These are phyloP conservation scores for Citrus sp. DNA, from an alignment of 345 rosid species.

Conservation along the genomic window DNA sequence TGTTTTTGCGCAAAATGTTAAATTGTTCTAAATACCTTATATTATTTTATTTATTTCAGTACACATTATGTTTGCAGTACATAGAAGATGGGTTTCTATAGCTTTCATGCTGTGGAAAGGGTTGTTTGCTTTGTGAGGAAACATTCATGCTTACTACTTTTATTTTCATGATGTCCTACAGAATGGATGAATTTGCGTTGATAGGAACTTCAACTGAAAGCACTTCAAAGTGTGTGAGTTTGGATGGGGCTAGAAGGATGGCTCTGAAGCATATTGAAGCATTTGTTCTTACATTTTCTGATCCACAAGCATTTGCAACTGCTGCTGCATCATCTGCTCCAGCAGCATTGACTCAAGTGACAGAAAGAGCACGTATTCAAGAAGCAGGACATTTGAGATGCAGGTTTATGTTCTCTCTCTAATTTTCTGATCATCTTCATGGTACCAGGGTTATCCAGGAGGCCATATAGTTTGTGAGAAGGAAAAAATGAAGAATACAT, in stretches of 20 bases:
- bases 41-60: neutral
- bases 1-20: neutral
- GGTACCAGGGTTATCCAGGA: neutral
- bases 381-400: constrained; percentile 95
- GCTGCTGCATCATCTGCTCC: constrained; percentile 75
- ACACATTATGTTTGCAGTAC: neutral
- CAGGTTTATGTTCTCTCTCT: constrained; percentile 49
- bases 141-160: neutral
- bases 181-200: constrained; percentile 73
- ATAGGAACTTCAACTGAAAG: constrained; percentile 64
- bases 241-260: constrained; percentile 74
- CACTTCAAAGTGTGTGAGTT: constrained; percentile 64
- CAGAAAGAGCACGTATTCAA: constrained; percentile 85
- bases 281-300: constrained; percentile 60
- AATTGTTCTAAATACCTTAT: neutral
- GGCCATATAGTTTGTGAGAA: neutral
- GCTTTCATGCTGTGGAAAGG: neutral
- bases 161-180: constrained; percentile 18
- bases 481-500: neutral
- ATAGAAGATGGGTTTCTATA: neutral
- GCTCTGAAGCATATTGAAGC: constrained; percentile 74
- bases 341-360: constrained; percentile 76
- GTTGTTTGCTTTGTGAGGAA: neutral
- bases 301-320: constrained; percentile 64
- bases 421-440: neutral